Evolutionary conservation across 148 eudicot genomes (phyloP).

Genomic region (Talinum fruticosum): DNA sequence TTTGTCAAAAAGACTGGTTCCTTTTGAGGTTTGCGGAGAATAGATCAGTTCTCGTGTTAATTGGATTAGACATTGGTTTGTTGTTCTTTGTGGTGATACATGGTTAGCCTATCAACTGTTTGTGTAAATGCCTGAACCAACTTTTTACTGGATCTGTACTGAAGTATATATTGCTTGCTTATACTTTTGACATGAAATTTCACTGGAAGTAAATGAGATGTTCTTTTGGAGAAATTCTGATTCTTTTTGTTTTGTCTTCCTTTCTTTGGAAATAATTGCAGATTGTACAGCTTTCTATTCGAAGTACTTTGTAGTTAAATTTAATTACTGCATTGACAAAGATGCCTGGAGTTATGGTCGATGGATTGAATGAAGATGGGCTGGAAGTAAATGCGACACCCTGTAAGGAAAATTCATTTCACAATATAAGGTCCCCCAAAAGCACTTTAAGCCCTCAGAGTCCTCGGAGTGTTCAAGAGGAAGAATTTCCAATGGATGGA

Average conservation of each 20-base stretch:
- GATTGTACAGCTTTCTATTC: conserved; percentile 26
- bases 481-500: conserved; percentile 36
- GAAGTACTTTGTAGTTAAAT: conserved; percentile 18
- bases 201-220: conserved; percentile 4
- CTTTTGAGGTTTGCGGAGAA: not conserved
- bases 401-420: conserved; percentile 49
- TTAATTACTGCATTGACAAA: conserved; percentile 20
- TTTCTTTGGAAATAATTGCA: conserved; percentile 24
- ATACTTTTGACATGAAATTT: not conserved
- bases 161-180: not conserved
- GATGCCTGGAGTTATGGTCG: conserved; percentile 82
- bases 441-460: conserved; percentile 46
- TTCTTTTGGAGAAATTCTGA: not conserved
- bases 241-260: not conserved
- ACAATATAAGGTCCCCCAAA: conserved; percentile 41
- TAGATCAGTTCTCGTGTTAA: conserved; percentile 19
- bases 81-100: not conserved
- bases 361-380: conserved; percentile 52
- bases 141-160: conserved; percentile 25
- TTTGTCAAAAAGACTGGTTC: conserved; percentile 6
- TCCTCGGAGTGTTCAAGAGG: conserved; percentile 40
- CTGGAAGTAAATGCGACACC: conserved; percentile 36
- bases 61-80: conserved; percentile 13
- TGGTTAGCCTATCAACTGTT: conserved; percentile 15
- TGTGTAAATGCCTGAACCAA: conserved; percentile 11